Evolutionary conservation across 352 stramenopile genomes (phyloP), one percentile per base, ranked within the genome.

Genomic region (Plasmopara viticola): DNA sequence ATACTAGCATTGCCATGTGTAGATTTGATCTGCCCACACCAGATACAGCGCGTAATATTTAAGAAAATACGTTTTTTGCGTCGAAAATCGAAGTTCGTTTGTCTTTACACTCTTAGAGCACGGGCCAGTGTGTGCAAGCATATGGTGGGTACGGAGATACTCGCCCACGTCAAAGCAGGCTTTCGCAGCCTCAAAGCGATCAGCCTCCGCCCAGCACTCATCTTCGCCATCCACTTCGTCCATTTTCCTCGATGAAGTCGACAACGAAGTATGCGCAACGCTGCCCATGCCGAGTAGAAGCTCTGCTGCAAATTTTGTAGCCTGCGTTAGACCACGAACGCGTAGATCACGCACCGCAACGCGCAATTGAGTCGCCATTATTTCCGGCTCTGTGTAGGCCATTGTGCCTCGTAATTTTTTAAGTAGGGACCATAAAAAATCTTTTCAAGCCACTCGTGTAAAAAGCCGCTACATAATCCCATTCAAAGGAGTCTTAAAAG

Each of bases 31-130:
- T 42, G 33, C 46, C 18, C 37, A 1, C 70, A 86, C 74, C 61
- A 92, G 59, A 57, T 86, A 94, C 9, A 89, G 68, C 43, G 84
- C 62, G 47, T 92, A 94, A 40, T 84, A 60, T 47, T 66, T 56
- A n/a, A 94, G 82, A 48, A 94, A 94, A 45, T 68, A 71, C 35
- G 68, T 77, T 44, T 70, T 71, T 9, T 72, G 66, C 42, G 55
- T 59, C 15, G 38, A 45, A 41, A 4, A 56, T 47, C 42, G 43
- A 37, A 30, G 29, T 35, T 13, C 34, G 28, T 45, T 42, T 12
- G 20, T 31, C 2, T 37, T 34, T 4, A 17, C n/a, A 28, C 34
- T 49, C 30, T 54, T 40, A 18, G 20, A 6, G 7, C 39, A 39
- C 6, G 37, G 20, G 8, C 31, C 48, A 9, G 25, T 51, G 8